Evolutionary conservation across 441 rosid species (phyloP).

Genomic region (Dalechampia spathulata): DNA sequence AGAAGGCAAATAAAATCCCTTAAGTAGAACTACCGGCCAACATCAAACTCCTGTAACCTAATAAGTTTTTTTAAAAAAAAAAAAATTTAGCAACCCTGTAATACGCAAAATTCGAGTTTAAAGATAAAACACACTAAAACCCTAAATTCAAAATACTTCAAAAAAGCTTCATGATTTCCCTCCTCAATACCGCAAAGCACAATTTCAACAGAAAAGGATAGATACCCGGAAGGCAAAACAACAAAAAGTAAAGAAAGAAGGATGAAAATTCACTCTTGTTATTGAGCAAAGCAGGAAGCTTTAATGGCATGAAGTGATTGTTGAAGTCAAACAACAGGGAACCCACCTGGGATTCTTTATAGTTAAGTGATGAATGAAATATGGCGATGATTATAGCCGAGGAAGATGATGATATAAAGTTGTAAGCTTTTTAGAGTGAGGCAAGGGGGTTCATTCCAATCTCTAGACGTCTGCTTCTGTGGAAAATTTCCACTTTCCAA

Average conservation of each 20-base stretch:
- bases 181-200: no score
- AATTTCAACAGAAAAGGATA: slow-evolving; percentile 1
- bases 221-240: slow-evolving; percentile 19
- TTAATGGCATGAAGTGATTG: not conserved
- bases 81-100: not conserved
- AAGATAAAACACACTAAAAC: slow-evolving; percentile 9
- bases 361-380: slow-evolving; percentile 1
- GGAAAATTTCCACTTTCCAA: slow-evolving; percentile 41
- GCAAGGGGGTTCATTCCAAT: slow-evolving; percentile 23
- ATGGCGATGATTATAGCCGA: not conserved
- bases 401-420: slow-evolving; percentile 13
- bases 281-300: slow-evolving; percentile 1
- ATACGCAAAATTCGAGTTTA: slow-evolving; percentile 14
- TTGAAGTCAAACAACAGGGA: slow-evolving; percentile 19
- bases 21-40: no score
- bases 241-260: slow-evolving; percentile 8
- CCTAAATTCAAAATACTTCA: slow-evolving; percentile 12
- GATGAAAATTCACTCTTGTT: slow-evolving; percentile 12
- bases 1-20: no score
- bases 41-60: slow-evolving; percentile 3
- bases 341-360: slow-evolving; percentile 18
- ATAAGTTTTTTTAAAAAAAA: no score
- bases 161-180: no score
- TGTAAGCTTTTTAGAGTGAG: slow-evolving; percentile 3
- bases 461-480: slow-evolving; percentile 28